Evolutionary conservation across 2,329 filamentous ascomycete genomes (phyloP).

Genomic region (Cladorrhinum sp.): DNA sequence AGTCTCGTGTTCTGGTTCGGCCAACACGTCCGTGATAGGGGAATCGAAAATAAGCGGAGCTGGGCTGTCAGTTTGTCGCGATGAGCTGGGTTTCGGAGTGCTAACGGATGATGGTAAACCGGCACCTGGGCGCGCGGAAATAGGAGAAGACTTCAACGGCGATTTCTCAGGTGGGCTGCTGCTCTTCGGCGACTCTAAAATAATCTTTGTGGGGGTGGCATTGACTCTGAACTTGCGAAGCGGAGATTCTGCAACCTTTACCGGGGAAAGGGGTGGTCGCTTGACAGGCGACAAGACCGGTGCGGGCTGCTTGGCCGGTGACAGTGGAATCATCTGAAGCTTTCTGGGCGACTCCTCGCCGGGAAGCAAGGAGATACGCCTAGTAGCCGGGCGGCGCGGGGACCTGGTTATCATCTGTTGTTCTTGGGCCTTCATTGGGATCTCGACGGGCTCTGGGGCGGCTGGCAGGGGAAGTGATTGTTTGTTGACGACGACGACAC

Average conservation of each 20-base stretch:
- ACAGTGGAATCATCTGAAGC: conserved; percentile 16
- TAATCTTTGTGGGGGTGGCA: conserved; percentile 27
- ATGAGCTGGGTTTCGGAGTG: neutral
- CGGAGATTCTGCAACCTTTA: conserved; percentile 28
- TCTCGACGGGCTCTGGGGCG: conserved; percentile 16
- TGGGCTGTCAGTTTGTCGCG: conserved; percentile 10
- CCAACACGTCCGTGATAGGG: conserved; percentile 19
- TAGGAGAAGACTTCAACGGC: conserved; percentile 18
- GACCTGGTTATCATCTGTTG: conserved; percentile 27
- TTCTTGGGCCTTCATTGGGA: conserved; percentile 18
- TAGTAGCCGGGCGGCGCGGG: conserved; percentile 31
- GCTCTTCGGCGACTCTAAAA: conserved; percentile 22
- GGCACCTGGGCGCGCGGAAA: neutral
- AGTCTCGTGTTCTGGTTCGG: conserved; percentile 31
- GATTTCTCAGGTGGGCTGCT: conserved; percentile 17
- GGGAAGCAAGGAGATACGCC: conserved; percentile 28
- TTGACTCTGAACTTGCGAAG: conserved; percentile 28
- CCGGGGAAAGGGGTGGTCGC: conserved; percentile 22
- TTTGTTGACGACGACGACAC: conserved; percentile 25
- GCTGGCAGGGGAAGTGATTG: conserved; percentile 25
- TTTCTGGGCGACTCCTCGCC: conserved; percentile 23
- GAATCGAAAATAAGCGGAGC: conserved; percentile 31
- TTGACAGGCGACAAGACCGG: conserved; percentile 24
- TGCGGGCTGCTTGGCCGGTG: conserved; percentile 15
- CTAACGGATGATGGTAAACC: neutral